Percentiles rank a stretch among this genome's conserved stretches.
phyloP scores from a whole-genome alignment of 2,329 filamentous ascomycete species.

The Zasmidium citrigriseum region DNA sequence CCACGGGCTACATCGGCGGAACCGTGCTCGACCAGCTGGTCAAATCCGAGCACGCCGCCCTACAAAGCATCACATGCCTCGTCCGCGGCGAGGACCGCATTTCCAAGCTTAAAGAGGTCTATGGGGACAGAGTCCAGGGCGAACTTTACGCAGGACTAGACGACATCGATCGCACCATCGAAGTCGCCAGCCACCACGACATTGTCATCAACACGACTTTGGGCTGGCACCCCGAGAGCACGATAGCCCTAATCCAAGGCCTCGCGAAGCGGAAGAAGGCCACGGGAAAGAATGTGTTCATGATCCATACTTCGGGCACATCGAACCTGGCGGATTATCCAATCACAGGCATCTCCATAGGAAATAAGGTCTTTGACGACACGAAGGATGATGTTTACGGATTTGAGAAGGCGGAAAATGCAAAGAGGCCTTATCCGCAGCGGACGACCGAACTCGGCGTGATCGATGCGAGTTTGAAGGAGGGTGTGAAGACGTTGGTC shows the following conservation, averaged over 20 bases:
- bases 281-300: slow-evolving; percentile 39
- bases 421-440: slow-evolving; percentile 41
- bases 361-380: slow-evolving; percentile 42
- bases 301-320: slow-evolving; percentile 48
- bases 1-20: neutral
- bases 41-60: slow-evolving; percentile 5
- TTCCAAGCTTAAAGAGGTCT: slow-evolving; percentile 1
- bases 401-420: slow-evolving; percentile 43
- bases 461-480: slow-evolving; percentile 40
- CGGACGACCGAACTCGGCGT: slow-evolving; percentile 49
- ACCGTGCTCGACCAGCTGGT: neutral
- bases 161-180: slow-evolving; percentile 18
- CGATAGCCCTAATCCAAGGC: slow-evolving; percentile 46
- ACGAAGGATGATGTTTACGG: slow-evolving; percentile 46
- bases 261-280: slow-evolving; percentile 41
- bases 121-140: slow-evolving; percentile 14
- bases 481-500: slow-evolving; percentile 48
- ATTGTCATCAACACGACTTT: slow-evolving; percentile 47
- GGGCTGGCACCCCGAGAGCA: slow-evolving; percentile 41
- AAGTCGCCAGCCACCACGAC: slow-evolving; percentile 17
- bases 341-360: slow-evolving; percentile 33
- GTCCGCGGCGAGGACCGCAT: slow-evolving; percentile 14
- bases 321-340: slow-evolving; percentile 49
- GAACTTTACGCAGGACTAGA: slow-evolving; percentile 23
- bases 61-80: slow-evolving; percentile 14